These are phyloP conservation scores for Termitomyces sp. DNA, from an alignment of 768 basidiomycete genomes.

Conservation along the genomic window DNA sequence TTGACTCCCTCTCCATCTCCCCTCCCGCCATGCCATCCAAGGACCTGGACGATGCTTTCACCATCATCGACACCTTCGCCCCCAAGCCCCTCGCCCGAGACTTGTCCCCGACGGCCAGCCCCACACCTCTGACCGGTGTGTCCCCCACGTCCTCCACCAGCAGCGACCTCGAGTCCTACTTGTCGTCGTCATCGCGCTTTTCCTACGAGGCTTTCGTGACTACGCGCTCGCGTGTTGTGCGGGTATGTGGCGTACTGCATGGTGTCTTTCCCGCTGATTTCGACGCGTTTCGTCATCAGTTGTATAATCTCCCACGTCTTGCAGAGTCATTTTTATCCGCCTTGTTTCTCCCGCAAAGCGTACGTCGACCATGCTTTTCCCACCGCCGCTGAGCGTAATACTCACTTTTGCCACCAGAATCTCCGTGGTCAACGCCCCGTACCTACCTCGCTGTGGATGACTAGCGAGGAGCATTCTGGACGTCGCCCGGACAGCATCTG, in stretches of 20 bases:
- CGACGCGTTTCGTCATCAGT: conserved; percentile 19
- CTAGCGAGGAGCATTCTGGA: conserved; percentile 27
- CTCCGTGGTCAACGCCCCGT: conserved; percentile 20
- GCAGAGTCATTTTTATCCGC: conserved; percentile 31
- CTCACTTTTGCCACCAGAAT: conserved; percentile 14
- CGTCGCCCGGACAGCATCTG: conserved; percentile 34
- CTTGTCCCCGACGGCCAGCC: conserved; percentile 19
- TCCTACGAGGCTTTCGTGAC: conserved; percentile 36
- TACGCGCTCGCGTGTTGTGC: conserved; percentile 49
- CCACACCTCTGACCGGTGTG: neutral
- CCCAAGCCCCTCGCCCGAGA: conserved; percentile 19
- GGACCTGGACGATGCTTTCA: conserved; percentile 8
- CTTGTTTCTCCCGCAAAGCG: conserved; percentile 33
- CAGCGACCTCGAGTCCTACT: conserved; percentile 21
- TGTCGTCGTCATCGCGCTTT: conserved; percentile 13
- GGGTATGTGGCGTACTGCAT: conserved; percentile 30
- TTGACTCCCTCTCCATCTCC: neutral
- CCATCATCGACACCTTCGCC: conserved; percentile 21
- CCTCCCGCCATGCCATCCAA: conserved; percentile 8
- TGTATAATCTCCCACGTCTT: conserved; percentile 32
- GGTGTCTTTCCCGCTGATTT: conserved; percentile 8
- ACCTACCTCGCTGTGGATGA: conserved; percentile 46
- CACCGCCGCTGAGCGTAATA: conserved; percentile 14
- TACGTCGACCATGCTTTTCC: conserved; percentile 21
- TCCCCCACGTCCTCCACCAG: conserved; percentile 23